These are phyloP conservation scores for Kazachstania sp. DNA, from an alignment of 1,139 yeast genomes.

Conservation along the genomic window DNA sequence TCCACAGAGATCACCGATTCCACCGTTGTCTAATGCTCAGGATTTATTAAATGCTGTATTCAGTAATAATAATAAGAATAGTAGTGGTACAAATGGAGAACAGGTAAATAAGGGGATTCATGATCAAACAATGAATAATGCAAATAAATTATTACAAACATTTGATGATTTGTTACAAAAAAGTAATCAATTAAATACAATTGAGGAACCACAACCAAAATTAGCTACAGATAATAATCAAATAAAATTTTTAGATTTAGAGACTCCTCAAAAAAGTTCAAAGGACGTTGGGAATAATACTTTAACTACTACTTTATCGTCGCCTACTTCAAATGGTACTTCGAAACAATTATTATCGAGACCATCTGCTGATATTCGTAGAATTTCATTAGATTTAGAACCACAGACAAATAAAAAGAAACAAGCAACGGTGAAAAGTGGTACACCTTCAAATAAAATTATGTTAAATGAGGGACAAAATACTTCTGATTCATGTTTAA, in stretches of 20 bases:
- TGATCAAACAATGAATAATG: neutral
- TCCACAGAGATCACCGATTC: neutral
- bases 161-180: neutral
- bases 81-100: neutral
- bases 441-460: neutral
- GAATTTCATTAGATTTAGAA: neutral
- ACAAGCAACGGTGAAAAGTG: neutral
- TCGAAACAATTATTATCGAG: neutral
- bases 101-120: neutral
- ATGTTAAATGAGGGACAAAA: neutral
- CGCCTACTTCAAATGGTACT: no score
- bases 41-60: neutral
- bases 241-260: neutral
- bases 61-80: neutral
- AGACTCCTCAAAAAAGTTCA: neutral
- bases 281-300: neutral
- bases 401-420: neutral
- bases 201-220: neutral
- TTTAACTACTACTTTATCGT: neutral
- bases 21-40: neutral
- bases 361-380: neutral
- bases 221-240: neutral
- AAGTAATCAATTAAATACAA: neutral
- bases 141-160: neutral
- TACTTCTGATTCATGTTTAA: neutral